Evolutionary conservation across 129 eudicot species (phyloP).

Genomic region (Flaveria sonorensis): DNA sequence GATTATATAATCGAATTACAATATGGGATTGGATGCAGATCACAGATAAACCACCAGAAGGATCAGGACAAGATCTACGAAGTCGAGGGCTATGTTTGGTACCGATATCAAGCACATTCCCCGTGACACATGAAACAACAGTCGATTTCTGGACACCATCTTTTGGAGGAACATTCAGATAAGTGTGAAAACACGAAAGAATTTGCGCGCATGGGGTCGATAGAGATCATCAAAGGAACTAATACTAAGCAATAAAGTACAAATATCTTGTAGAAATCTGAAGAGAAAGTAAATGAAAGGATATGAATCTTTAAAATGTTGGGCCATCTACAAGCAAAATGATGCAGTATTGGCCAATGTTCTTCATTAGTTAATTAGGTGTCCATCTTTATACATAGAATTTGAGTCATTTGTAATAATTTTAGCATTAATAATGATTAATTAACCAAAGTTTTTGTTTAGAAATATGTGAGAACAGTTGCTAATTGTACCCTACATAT

Average conservation of each 20-base stretch:
- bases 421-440: conserved; percentile 42
- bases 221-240: conserved; percentile 30
- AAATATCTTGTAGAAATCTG: conserved; percentile 30
- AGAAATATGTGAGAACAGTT: conserved; percentile 18
- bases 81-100: conserved; percentile 91
- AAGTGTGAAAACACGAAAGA: conserved; percentile 22
- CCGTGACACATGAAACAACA: conserved; percentile 82
- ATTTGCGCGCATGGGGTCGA: conserved; percentile 33
- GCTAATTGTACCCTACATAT: conserved; percentile 4
- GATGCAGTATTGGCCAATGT: conserved; percentile 61
- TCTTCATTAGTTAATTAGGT: conserved; percentile 32
- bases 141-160: conserved; percentile 98
- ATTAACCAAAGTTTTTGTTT: conserved; percentile 39
- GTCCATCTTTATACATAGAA: conserved; percentile 43
- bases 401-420: conserved; percentile 55
- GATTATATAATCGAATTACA: neutral
- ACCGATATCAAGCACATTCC: conserved; percentile 88
- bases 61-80: conserved; percentile 64
- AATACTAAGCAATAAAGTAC: conserved; percentile 34
- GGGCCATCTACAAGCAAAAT: conserved; percentile 61
- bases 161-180: conserved; percentile 89
- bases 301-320: conserved; percentile 42
- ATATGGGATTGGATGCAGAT: conserved; percentile 34
- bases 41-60: conserved; percentile 53
- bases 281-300: conserved; percentile 35